Base-by-base conservation (phyloP, 805 yeast species). In the Cyberlindnera sargentensis region DNA sequence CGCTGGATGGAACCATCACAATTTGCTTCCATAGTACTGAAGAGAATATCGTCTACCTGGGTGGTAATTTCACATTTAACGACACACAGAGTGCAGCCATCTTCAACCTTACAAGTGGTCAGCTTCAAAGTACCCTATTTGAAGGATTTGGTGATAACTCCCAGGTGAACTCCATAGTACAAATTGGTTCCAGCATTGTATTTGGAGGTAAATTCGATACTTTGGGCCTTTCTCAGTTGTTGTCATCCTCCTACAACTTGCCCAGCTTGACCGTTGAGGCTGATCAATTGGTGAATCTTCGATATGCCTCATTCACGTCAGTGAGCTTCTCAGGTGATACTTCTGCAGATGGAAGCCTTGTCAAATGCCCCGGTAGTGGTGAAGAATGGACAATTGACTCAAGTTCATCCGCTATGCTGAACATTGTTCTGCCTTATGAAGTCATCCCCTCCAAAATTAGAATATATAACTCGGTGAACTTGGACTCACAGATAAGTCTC, bases 161-260 rank as follows among this genome's bases (percentile, higher is more conserved):
- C 1, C 47, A 53, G 0, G 75, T 93, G 10, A 77, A 80, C 47
- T 68, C 90, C 6, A 89, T 93, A 15, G 50, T 76, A 0, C 71
- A 72, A 47, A 57, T 77, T 39, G 71, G 69, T 33, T 53, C 62
- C 8, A 79, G 75, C 33, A 69, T 93, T 6, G 58, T 93, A 9
- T 91, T 89, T 65, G 91, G 93, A 2, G 99, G 99, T 9, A 47
- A 64, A 3, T 89, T 93, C 58, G 56, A 67, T 44, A 75, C 82
- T 8, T 64, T 42, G 48, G 68, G 49, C 39, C 51, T 48, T 47
- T 61, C 44, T 55, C 66, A 46, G 37, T 47, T 43, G 15, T 53
- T 43, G 10, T 46, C 52, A 0, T 48, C 48, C 33, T 49, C 67
- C 2, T 61, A 70, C 11, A 68, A 67, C 50, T 59, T 65, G 11